Evolutionary conservation across 2,329 filamentous ascomycete species (phyloP), one percentile per base, ranked within the genome.

Genomic region (Byssochlamys sp.): DNA sequence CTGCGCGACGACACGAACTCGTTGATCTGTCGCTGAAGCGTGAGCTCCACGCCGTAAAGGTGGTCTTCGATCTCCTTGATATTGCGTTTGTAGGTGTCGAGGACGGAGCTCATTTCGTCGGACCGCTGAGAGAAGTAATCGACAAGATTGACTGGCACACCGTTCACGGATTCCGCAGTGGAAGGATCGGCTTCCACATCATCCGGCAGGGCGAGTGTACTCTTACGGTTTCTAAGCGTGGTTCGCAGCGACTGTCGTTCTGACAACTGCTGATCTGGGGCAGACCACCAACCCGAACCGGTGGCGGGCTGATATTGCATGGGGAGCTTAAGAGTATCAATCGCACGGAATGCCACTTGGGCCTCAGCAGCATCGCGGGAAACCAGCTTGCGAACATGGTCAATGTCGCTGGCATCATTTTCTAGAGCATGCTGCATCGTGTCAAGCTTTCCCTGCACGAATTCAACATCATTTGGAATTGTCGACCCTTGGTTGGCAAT

Each of bases 271-370:
- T 75, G 73, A 59, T 75, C 70, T 45, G 70, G 67, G 25, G 66
- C 64, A 24, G 72, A 71, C 71, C 73, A 75, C 73, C 73, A 75
- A 24, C 72, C 69, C 58, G 67, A 62, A 28, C 67, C 68, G 14
- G 71, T 65, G 7, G 70, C 70, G 58, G 82, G 81, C 64, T 85
- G 83, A 67, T 83, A 86, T 62, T 84, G 80, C 53, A 78, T 66
- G 1, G 89, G 89, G 14, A 91, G 78, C 64, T 86, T 85, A 56
- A 91, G 78, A 66, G 89, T 89, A 66, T 90, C 86, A 31, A 89
- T 84, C 25, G 86, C 86, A 58, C 86, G 83, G 77, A 90, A 89
- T 60, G 83, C 84, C 56, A 90, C 80, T 62, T 85, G 83, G 7
- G 87, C 86, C 63, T 91, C 86, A 39, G 84, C 81, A 26, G 82